Evolutionary conservation across 495 filamentous ascomycete genomes (phyloP).

Genomic region (Cudoniella acicularis): DNA sequence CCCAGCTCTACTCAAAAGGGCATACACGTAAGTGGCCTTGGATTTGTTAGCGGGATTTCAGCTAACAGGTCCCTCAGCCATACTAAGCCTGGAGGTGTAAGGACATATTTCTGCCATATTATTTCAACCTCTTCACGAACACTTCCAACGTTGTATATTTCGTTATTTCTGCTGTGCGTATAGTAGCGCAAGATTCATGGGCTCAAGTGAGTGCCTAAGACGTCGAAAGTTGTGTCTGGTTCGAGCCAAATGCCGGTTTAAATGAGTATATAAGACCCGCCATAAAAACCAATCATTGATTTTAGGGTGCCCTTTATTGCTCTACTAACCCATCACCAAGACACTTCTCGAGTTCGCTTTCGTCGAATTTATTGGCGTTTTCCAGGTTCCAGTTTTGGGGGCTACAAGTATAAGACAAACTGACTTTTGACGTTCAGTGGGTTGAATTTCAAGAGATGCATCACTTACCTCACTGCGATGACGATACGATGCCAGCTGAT

Average conservation of each 20-base stretch:
- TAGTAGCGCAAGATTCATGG: too few species aligned
- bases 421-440: slow-evolving; percentile 46
- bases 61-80: not conserved
- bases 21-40: slow-evolving; percentile 3
- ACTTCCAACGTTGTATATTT: not conserved
- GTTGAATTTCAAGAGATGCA: slow-evolving; percentile 58
- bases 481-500: slow-evolving; percentile 13
- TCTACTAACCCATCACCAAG: too few species aligned
- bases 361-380: too few species aligned
- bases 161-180: not conserved
- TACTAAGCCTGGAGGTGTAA: not conserved
- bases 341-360: too few species aligned
- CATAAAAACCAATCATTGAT: too few species aligned
- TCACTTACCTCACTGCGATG: slow-evolving; percentile 2
- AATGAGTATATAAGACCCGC: too few species aligned
- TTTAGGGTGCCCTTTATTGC: too few species aligned
- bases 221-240: too few species aligned
- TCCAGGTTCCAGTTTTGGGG: slow-evolving; percentile 10
- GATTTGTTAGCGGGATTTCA: not conserved
- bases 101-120: not conserved
- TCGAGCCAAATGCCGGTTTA: too few species aligned
- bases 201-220: too few species aligned
- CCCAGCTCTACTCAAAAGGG: slow-evolving; percentile 46
- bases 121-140: not conserved
- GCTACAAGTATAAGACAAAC: slow-evolving; percentile 34